phyloP scores from a whole-genome alignment of 805 yeast species.

The Diddensiella santjacobensis region DNA sequence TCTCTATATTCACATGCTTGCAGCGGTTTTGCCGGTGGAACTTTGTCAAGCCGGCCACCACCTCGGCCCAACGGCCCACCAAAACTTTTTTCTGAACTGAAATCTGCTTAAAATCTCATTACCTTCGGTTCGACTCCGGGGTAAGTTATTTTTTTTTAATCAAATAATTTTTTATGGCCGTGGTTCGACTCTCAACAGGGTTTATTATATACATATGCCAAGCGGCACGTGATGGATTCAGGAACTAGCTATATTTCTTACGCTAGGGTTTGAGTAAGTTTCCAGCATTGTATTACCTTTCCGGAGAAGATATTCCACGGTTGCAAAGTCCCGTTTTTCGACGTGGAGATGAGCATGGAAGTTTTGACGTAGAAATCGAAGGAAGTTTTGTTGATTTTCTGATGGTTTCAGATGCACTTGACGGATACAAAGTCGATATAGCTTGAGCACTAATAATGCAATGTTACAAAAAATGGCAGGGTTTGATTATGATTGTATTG shows the following conservation, averaged over 20 bases:
- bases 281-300: conserved; percentile 70
- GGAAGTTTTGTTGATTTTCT: conserved; percentile 44
- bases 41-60: not conserved
- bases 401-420: conserved; percentile 45
- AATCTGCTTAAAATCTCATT: too few species aligned
- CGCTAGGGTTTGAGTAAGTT: conserved; percentile 64
- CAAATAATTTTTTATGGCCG: too few species aligned
- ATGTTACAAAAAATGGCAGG: too few species aligned
- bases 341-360: conserved; percentile 55
- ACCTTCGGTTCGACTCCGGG: too few species aligned
- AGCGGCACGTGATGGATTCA: too few species aligned
- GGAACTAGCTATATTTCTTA: conserved; percentile 64
- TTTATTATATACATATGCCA: too few species aligned
- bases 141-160: too few species aligned
- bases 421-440: conserved; percentile 49
- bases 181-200: too few species aligned
- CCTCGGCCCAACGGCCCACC: conserved; percentile 1
- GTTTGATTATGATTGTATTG: too few species aligned
- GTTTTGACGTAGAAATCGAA: conserved; percentile 51
- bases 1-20: too few species aligned
- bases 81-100: too few species aligned
- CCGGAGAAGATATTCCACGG: conserved; percentile 80
- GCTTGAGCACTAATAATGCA: conserved; percentile 36
- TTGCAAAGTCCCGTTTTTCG: conserved; percentile 74
- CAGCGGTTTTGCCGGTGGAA: not conserved